phyloP scores from a whole-genome alignment of 805 yeast species.

The Yamadazyma kitorensis region DNA sequence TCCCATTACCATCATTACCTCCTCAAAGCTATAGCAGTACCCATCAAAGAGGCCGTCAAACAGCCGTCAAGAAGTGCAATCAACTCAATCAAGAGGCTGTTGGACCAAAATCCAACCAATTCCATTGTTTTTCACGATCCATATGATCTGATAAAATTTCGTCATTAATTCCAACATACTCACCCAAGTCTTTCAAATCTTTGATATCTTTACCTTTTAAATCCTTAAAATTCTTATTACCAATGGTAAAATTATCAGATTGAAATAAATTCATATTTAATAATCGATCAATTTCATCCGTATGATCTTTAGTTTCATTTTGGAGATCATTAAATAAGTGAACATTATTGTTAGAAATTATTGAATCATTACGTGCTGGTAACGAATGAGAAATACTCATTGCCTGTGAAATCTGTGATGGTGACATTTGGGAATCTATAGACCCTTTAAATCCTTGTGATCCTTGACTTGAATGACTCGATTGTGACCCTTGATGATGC shows the following conservation, averaged over 20 bases:
- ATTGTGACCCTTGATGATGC: too few relatives aligned
- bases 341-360: conserved; percentile 23
- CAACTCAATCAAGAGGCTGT: too few relatives aligned
- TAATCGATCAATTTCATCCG: conserved; percentile 40
- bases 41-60: too few relatives aligned
- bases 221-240: not conserved
- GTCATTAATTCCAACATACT: conserved; percentile 28
- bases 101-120: conserved; percentile 32
- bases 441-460: too few relatives aligned
- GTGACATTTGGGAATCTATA: too few relatives aligned
- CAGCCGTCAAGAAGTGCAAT: too few relatives aligned
- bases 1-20: too few relatives aligned
- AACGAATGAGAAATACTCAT: too few relatives aligned
- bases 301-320: conserved; percentile 8
- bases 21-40: too few relatives aligned
- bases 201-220: conserved; percentile 13
- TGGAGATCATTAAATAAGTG: conserved; percentile 20
- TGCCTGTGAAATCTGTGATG: too few relatives aligned
- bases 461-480: too few relatives aligned
- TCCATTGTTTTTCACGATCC: conserved; percentile 25
- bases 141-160: conserved; percentile 29
- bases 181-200: too few relatives aligned
- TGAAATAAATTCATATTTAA: conserved; percentile 39
- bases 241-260: conserved; percentile 26
- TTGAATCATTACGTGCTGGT: conserved; percentile 19